phyloP scores from a whole-genome alignment of 768 basidiomycete genomes.

The Trametes elegans region DNA sequence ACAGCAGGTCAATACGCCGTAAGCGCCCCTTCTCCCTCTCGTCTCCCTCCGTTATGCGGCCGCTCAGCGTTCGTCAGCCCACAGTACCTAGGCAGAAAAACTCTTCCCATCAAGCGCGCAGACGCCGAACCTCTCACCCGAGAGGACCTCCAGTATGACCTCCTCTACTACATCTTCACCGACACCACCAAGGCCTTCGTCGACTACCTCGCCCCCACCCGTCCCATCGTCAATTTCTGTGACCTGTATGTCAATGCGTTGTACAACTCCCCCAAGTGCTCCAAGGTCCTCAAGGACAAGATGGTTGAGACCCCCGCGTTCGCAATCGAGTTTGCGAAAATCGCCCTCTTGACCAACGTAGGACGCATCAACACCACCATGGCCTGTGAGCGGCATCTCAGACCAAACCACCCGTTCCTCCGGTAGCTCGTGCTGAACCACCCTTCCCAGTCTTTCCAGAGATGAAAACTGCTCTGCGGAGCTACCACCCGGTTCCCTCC shows the following conservation, averaged over 20 bases:
- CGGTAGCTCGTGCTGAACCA: conserved; percentile 18
- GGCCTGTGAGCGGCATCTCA: conserved; percentile 56
- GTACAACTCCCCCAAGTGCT: conserved; percentile 79
- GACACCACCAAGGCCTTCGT: conserved; percentile 71
- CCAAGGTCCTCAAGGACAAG: conserved; percentile 85
- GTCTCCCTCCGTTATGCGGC: conserved; percentile 44
- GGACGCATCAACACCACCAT: conserved; percentile 92
- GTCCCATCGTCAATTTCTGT: conserved; percentile 62
- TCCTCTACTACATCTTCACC: conserved; percentile 76
- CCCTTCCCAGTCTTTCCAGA: conserved; percentile 74
- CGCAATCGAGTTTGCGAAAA: conserved; percentile 76
- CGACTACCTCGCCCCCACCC: conserved; percentile 48
- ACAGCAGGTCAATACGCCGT: conserved; percentile 31
- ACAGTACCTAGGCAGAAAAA: conserved; percentile 46
- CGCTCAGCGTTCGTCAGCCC: conserved; percentile 51
- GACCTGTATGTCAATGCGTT: conserved; percentile 83
- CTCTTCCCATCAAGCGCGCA: conserved; percentile 75
- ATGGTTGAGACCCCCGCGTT: conserved; percentile 81
- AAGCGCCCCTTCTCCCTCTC: conserved; percentile 11
- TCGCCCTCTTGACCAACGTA: conserved; percentile 83
- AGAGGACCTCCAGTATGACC: conserved; percentile 84
- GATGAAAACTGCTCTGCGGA: conserved; percentile 88
- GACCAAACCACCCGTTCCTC: neutral
- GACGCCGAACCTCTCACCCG: conserved; percentile 83
- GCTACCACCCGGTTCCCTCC: conserved; percentile 89